These are phyloP conservation scores for Debaryomyces udenii DNA, from an alignment of 1,139 yeast species.

Conservation along the genomic window DNA sequence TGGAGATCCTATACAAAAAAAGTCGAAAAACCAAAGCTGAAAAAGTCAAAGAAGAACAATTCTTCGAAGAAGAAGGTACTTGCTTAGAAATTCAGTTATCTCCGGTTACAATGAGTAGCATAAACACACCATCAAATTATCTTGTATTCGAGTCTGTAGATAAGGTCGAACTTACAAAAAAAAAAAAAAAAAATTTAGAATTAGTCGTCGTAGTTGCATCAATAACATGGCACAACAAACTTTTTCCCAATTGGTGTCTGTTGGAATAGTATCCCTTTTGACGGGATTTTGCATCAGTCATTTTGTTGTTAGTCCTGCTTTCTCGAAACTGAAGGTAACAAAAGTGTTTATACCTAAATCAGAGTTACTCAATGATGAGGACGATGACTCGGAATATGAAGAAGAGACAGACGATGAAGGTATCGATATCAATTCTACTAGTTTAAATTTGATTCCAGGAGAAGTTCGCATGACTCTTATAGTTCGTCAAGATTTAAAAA, in stretches of 20 bases:
- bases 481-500: constrained; percentile 84
- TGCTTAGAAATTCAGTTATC: constrained; percentile 25
- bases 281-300: constrained; percentile 12
- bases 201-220: not conserved
- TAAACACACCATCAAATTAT: too few relatives aligned
- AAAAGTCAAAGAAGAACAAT: constrained; percentile 37
- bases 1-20: constrained; percentile 60
- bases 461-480: constrained; percentile 88
- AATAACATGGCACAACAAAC: constrained; percentile 12
- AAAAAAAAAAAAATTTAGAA: not conserved
- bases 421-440: constrained; percentile 54
- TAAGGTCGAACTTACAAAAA: not conserved
- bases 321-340: not conserved
- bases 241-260: constrained; percentile 21
- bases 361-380: constrained; percentile 8
- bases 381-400: constrained; percentile 37
- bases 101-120: too few relatives aligned
- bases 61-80: constrained; percentile 34
- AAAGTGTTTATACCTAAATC: not conserved
- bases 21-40: constrained; percentile 45
- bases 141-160: too few relatives aligned
- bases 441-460: constrained; percentile 66
- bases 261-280: constrained; percentile 22
- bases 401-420: constrained; percentile 53
- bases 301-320: not conserved